phyloP scores from a whole-genome alignment of 176 grass and related monocot species.

The Lolium rigidum region DNA sequence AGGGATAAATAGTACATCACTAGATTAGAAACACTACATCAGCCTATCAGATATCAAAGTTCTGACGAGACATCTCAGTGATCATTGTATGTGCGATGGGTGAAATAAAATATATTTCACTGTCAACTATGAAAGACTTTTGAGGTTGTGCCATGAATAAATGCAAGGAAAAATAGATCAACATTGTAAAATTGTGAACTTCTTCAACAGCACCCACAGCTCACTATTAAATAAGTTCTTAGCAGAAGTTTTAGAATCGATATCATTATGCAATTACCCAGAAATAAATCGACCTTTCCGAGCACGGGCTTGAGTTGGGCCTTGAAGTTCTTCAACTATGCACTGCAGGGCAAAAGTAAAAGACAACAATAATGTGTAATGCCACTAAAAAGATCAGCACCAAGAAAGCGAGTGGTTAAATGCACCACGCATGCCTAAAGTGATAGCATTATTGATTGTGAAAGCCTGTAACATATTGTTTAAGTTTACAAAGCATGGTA shows the following conservation, averaged over 20 bases:
- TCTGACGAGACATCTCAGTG: background rate
- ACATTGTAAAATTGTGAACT: constrained; percentile 24
- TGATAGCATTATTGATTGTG: background rate
- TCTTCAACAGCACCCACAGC: constrained; percentile 15
- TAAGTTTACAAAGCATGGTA: background rate
- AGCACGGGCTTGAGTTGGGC: constrained; percentile 82
- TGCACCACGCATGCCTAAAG: constrained; percentile 13
- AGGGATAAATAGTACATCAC: background rate
- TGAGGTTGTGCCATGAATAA: background rate
- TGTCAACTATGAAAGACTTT: constrained; percentile 26
- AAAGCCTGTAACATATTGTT: constrained; percentile 21
- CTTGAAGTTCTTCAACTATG: constrained; percentile 99
- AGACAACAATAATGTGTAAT: constrained; percentile 22
- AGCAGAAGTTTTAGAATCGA: constrained; percentile 5
- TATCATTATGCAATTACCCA: constrained; percentile 71
- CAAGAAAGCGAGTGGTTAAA: constrained; percentile 16
- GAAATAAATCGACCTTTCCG: constrained; percentile 99
- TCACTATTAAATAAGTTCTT: constrained; percentile 11
- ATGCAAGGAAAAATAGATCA: constrained; percentile 15
- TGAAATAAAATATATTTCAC: constrained; percentile 14
- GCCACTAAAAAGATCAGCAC: background rate
- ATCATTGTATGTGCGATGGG: background rate
- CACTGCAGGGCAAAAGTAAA: constrained; percentile 62
- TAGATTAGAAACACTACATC: constrained; percentile 13
- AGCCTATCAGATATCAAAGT: background rate